A percentile compares a stretch with the other conserved stretches of the same genome.
phyloP scores from a whole-genome alignment of 2,329 filamentous ascomycete genomes.

The Colletotrichum melonis region DNA sequence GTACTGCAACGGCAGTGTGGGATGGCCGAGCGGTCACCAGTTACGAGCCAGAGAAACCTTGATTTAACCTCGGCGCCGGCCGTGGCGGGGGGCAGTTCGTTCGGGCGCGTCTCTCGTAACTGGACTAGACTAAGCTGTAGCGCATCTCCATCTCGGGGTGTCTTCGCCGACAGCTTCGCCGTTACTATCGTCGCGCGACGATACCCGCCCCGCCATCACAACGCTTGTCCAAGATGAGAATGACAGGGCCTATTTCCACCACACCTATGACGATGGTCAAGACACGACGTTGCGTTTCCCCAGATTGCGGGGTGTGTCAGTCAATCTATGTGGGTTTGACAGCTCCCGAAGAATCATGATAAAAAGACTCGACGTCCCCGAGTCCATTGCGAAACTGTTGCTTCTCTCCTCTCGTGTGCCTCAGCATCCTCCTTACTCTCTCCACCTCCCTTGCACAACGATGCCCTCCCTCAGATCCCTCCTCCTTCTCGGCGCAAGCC shows the following conservation, averaged over 20 bases:
- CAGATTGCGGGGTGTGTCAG: neutral
- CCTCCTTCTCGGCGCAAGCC: conserved; percentile 7
- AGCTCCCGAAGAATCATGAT: neutral
- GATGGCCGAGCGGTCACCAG: neutral
- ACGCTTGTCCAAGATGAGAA: neutral
- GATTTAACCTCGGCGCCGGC: conserved; percentile 1
- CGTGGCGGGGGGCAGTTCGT: neutral
- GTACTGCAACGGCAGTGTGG: neutral
- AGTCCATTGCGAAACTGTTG: fast-evolving
- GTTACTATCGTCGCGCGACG: neutral
- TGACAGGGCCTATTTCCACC: neutral
- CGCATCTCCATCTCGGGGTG: neutral
- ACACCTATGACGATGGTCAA: neutral
- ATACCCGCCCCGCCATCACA: neutral
- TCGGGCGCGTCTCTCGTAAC: neutral
- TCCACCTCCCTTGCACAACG: neutral
- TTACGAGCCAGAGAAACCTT: too few species aligned
- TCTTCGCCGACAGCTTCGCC: neutral
- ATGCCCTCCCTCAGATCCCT: conserved; percentile 19
- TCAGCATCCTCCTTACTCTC: neutral
- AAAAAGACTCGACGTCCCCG: neutral
- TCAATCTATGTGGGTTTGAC: neutral
- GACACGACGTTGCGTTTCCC: neutral
- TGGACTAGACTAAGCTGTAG: neutral
- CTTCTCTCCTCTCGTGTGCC: neutral